Evolutionary conservation across 2,329 filamentous ascomycete genomes (phyloP).

Genomic region (Tolypocladium nubicola): DNA sequence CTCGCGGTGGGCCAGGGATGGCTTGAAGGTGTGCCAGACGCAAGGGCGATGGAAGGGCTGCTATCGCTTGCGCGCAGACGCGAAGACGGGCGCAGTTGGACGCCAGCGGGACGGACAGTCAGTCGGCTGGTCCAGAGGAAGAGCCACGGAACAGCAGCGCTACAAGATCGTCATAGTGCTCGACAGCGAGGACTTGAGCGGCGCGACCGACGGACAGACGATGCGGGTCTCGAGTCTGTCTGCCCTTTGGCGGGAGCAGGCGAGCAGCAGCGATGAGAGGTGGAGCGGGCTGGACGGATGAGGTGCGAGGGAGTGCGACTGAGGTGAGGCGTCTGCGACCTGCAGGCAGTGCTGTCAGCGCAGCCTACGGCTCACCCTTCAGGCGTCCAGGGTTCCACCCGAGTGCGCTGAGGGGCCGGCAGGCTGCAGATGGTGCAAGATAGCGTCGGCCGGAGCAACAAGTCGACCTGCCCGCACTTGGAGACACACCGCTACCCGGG

Average conservation of each 20-base stretch:
- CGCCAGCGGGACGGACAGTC: background rate
- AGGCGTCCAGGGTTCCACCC: background rate
- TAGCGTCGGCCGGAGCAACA: background rate
- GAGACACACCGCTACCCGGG: background rate
- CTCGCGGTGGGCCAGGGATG: background rate
- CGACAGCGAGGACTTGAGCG: background rate
- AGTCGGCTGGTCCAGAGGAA: background rate
- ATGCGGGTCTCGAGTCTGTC: background rate
- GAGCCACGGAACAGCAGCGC: background rate
- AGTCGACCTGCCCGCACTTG: background rate
- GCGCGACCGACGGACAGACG: background rate
- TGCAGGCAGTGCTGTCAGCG: background rate
- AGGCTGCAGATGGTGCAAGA: background rate
- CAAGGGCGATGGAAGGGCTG: background rate
- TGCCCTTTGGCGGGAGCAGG: background rate
- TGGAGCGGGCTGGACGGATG: background rate
- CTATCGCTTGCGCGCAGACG: background rate
- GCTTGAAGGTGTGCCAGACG: background rate
- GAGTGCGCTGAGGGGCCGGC: background rate
- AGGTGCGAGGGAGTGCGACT: background rate
- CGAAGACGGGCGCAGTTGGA: background rate
- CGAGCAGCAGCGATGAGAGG: background rate
- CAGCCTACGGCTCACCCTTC: background rate
- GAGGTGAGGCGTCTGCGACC: background rate
- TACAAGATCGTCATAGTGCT: conserved; percentile 1